These are phyloP conservation scores for Pulveroboletus sp. DNA, from an alignment of 768 basidiomycete species.

Conservation along the genomic window DNA sequence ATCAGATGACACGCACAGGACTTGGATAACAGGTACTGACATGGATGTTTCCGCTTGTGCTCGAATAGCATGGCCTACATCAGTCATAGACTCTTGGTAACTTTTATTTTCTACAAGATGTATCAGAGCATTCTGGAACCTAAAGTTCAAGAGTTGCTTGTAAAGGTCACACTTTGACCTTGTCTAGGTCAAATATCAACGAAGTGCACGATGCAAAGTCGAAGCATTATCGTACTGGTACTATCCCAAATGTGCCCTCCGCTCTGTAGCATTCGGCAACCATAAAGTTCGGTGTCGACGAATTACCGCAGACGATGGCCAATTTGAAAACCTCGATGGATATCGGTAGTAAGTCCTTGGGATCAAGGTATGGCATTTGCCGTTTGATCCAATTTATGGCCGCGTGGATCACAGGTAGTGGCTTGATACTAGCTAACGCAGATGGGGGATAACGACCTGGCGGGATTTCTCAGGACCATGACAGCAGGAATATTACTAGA, in stretches of 20 bases:
- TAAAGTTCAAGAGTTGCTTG: slow-evolving; percentile 72
- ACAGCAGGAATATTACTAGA: background rate
- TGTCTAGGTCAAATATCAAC: slow-evolving; percentile 44
- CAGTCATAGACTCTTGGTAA: slow-evolving; percentile 62
- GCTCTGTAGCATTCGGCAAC: slow-evolving; percentile 77
- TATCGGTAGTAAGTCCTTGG: slow-evolving; percentile 82
- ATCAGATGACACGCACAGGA: slow-evolving; percentile 7
- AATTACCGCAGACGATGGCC: slow-evolving; percentile 80
- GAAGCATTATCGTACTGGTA: slow-evolving; percentile 47
- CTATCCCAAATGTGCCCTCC: slow-evolving; percentile 75
- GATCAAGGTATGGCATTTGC: slow-evolving; percentile 68
- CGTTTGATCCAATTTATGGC: slow-evolving; percentile 48
- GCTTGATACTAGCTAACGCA: slow-evolving; percentile 24
- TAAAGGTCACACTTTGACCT: slow-evolving; percentile 78
- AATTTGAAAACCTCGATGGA: slow-evolving; percentile 76
- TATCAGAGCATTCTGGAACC: slow-evolving; percentile 60
- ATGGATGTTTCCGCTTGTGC: slow-evolving; percentile 47
- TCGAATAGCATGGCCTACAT: slow-evolving; percentile 60
- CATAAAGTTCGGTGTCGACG: slow-evolving; percentile 76
- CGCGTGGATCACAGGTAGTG: slow-evolving; percentile 35
- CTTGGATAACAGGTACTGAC: slow-evolving; percentile 8
- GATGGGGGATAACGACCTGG: slow-evolving; percentile 25
- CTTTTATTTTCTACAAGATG: slow-evolving; percentile 72
- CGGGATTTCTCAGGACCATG: background rate
- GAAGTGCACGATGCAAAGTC: background rate